Conservation (phyloP, 2,329 filamentous ascomycete species). For the Fusarium miscanthi region DNA sequence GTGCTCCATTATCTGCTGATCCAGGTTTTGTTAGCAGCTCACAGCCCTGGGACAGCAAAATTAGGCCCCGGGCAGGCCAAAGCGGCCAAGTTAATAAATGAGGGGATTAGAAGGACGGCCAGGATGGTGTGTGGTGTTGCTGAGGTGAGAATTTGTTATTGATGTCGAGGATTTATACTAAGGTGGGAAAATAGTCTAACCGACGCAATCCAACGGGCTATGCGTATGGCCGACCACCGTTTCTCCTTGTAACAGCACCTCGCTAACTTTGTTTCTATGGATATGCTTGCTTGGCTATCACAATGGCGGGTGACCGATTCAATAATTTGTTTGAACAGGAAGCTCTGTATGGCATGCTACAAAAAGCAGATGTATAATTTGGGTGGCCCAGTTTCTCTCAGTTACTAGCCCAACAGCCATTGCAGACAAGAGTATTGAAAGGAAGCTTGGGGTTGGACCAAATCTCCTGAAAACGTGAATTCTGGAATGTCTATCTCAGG, state of each 20-base stretch:
- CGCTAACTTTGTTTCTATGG: constrained; percentile 18
- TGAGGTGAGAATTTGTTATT: constrained; percentile 27
- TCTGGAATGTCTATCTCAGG: constrained; percentile 37
- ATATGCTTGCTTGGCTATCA: constrained; percentile 45
- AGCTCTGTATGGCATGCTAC: constrained; percentile 50
- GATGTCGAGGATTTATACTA: neutral
- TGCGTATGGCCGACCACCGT: constrained; percentile 21
- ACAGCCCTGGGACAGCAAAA: constrained; percentile 44
- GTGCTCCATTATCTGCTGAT: constrained; percentile 46
- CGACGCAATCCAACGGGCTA: constrained; percentile 37
- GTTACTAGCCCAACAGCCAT: neutral
- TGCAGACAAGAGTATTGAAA: constrained; percentile 38
- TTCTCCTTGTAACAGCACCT: rapidly evolving
- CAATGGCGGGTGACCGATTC: constrained; percentile 54
- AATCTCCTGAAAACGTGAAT: constrained; percentile 30
- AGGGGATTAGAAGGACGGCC: constrained; percentile 46
- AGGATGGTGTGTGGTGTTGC: constrained; percentile 46
- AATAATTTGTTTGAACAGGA: constrained; percentile 51
- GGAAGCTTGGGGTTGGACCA: constrained; percentile 42
- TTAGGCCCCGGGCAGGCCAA: constrained; percentile 43
- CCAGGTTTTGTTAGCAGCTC: constrained; percentile 44
- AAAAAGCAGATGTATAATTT: constrained; percentile 45
- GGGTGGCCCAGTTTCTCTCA: constrained; percentile 29
- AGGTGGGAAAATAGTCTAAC: constrained; percentile 30
- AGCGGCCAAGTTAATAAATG: constrained; percentile 41